Percentiles rank a stretch among this genome's conserved stretches.
Evolutionary conservation across 495 filamentous ascomycete genomes (phyloP).

Genomic region (Copromyces sp.): DNA sequence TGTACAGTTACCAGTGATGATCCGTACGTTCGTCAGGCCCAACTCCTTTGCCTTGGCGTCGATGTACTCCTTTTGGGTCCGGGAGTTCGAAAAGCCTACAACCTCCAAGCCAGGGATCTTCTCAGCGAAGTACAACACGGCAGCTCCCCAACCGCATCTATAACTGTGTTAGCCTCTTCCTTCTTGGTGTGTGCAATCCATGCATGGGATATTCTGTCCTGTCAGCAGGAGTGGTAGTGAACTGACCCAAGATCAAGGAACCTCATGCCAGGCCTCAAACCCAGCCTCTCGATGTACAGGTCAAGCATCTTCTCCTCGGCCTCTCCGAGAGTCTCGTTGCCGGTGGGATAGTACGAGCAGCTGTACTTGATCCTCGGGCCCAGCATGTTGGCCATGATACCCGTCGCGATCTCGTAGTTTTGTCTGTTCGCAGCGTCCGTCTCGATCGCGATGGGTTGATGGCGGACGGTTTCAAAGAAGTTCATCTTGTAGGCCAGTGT

Average conservation of each 20-base stretch:
- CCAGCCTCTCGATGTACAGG: conserved; percentile 45
- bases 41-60: conserved; percentile 43
- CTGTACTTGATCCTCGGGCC: conserved; percentile 60
- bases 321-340: conserved; percentile 44
- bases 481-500: conserved; percentile 45
- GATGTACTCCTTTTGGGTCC: conserved; percentile 53
- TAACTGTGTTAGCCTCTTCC: neutral
- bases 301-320: conserved; percentile 58
- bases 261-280: conserved; percentile 45
- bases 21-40: conserved; percentile 43
- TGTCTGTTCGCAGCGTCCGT: conserved; percentile 50
- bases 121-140: conserved; percentile 49
- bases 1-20: conserved; percentile 52
- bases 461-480: conserved; percentile 42
- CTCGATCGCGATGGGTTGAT: conserved; percentile 52
- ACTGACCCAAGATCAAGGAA: conserved; percentile 53
- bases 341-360: conserved; percentile 46
- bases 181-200: neutral
- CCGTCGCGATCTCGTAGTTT: conserved; percentile 59
- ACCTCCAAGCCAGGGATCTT: conserved; percentile 46
- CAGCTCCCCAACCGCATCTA: conserved; percentile 59
- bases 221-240: neutral
- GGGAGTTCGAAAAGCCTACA: conserved; percentile 55
- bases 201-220: neutral
- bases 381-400: conserved; percentile 43